These are phyloP conservation scores for Globisporangium solare DNA, from an alignment of 352 stramenopile genomes.

Conservation along the genomic window DNA sequence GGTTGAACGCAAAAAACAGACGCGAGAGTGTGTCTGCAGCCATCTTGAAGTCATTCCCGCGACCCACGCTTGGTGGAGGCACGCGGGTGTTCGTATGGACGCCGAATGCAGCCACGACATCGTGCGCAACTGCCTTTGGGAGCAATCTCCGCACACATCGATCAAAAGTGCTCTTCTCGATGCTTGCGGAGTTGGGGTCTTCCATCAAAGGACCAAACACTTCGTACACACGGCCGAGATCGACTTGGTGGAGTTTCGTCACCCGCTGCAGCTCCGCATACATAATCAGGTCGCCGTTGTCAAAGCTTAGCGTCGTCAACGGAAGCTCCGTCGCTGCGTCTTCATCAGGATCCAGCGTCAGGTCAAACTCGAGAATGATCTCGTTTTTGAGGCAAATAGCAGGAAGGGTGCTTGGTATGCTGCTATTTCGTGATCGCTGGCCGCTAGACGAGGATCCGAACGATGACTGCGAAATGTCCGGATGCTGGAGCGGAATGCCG, in stretches of 20 bases:
- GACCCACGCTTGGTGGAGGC: slow-evolving; percentile 53
- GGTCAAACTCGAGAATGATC: slow-evolving; percentile 78
- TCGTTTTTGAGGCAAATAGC: slow-evolving; percentile 79
- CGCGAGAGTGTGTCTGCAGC: slow-evolving; percentile 65
- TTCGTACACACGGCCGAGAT: slow-evolving; percentile 60
- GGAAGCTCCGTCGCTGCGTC: slow-evolving; percentile 62
- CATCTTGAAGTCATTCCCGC: slow-evolving; percentile 73
- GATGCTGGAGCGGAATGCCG: slow-evolving; percentile 11
- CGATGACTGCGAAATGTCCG: slow-evolving; percentile 22
- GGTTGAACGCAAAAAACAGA: slow-evolving; percentile 87
- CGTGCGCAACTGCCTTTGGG: slow-evolving; percentile 38
- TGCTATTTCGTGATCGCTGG: slow-evolving; percentile 39
- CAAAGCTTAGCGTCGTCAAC: slow-evolving; percentile 64
- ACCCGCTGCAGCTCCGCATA: slow-evolving; percentile 77
- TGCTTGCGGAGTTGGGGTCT: slow-evolving; percentile 35
- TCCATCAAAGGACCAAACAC: slow-evolving; percentile 76
- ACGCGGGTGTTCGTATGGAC: slow-evolving; percentile 53
- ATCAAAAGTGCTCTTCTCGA: slow-evolving; percentile 83
- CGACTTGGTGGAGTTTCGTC: slow-evolving; percentile 66
- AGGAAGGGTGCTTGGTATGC: slow-evolving; percentile 54
- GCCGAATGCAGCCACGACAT: slow-evolving; percentile 59
- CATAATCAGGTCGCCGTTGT: slow-evolving; percentile 82
- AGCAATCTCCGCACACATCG: slow-evolving; percentile 61
- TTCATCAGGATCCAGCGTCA: slow-evolving; percentile 61
- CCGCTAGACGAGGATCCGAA: slow-evolving; percentile 60